These are phyloP conservation scores for Aspergillus terreus DNA, from an alignment of 2,329 filamentous ascomycete species.

Conservation along the genomic window DNA sequence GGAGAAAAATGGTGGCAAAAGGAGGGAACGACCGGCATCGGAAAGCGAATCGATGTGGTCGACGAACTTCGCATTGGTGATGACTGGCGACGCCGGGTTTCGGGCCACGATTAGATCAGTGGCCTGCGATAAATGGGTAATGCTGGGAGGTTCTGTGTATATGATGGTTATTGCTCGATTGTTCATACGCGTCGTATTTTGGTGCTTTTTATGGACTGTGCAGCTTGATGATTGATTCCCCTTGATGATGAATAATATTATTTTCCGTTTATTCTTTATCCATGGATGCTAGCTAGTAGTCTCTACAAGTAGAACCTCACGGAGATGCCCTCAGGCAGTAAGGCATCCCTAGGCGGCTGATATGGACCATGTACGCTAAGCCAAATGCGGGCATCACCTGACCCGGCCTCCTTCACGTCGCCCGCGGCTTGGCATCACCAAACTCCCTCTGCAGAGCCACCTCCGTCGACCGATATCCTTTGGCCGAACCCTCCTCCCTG, in stretches of 20 bases:
- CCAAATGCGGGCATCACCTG: conserved; percentile 25
- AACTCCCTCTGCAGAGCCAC: conserved; percentile 30
- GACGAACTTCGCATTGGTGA: conserved; percentile 78
- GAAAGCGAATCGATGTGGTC: conserved; percentile 82
- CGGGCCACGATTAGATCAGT: conserved; percentile 53
- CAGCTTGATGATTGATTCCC: conserved; percentile 6
- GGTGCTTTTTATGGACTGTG: conserved; percentile 6
- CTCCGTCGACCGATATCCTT: conserved; percentile 16
- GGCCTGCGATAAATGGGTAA: not conserved
- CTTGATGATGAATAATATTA: conserved; percentile 8
- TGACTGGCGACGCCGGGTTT: conserved; percentile 79
- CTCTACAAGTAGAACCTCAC: not conserved
- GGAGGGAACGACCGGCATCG: conserved; percentile 77
- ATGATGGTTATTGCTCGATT: not conserved
- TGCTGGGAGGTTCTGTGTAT: conserved; percentile 16
- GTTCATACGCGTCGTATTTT: conserved; percentile 1
- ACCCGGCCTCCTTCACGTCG: conserved; percentile 21
- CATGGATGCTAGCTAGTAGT: not conserved
- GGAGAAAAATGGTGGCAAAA: conserved; percentile 57
- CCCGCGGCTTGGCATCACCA: conserved; percentile 38
- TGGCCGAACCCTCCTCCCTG: conserved; percentile 13
- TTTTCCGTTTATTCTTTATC: not conserved
- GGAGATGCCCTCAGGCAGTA: not conserved
- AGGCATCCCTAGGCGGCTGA: not conserved
- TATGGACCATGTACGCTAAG: not conserved